These are phyloP conservation scores for Phytophthora pisi DNA, from an alignment of 352 stramenopile species.

Conservation along the genomic window DNA sequence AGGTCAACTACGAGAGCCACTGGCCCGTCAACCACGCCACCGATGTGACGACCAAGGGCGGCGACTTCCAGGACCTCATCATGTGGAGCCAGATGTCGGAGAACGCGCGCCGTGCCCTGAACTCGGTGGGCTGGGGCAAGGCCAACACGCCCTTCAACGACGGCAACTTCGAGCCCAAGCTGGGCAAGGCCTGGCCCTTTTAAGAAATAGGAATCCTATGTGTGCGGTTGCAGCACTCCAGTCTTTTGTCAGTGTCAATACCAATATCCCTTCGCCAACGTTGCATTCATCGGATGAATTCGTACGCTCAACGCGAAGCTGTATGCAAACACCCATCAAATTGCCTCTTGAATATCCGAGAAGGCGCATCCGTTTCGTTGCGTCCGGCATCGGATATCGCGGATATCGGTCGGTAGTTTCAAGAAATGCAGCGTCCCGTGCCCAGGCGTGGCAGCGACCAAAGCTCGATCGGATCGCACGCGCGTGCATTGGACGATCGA, in stretches of 20 bases:
- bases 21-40: constrained; percentile 12
- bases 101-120: constrained; percentile 17
- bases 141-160: constrained; percentile 22
- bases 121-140: constrained; percentile 13
- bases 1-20: constrained; percentile 17
- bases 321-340: no score
- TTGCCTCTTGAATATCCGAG: no score
- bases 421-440: neutral
- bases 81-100: constrained; percentile 30
- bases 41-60: constrained; percentile 2
- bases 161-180: constrained; percentile 11
- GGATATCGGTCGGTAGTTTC: constrained; percentile 23
- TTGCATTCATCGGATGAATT: no score
- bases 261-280: neutral
- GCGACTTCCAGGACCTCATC: constrained; percentile 24
- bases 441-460: neutral
- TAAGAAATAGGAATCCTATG: neutral
- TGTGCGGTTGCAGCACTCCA: neutral
- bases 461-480: constrained; percentile 7
- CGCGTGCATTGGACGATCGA: neutral
- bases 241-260: neutral
- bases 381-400: constrained; percentile 1
- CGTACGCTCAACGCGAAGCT: no score
- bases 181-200: constrained; percentile 21
- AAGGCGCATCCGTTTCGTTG: constrained; percentile 4